Conservation (phyloP, 495 filamentous ascomycete species). For the Daldinia caldariorum region DNA sequence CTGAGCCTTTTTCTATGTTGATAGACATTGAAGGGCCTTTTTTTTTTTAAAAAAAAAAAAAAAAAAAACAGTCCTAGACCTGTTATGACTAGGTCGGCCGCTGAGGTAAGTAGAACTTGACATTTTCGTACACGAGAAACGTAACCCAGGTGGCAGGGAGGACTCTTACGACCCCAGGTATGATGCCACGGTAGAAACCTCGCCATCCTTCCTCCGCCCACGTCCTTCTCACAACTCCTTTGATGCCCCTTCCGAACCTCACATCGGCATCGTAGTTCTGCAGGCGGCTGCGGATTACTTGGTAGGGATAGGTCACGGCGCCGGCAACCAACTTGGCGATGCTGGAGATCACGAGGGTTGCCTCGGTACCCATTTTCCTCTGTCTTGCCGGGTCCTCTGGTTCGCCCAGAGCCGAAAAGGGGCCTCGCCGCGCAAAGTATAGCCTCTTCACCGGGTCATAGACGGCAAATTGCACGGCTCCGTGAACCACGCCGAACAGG, state of each 20-base stretch:
- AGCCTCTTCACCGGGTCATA: slow-evolving; percentile 85
- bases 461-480: slow-evolving; percentile 93
- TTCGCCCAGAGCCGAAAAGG: slow-evolving; percentile 15
- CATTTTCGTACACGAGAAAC: slow-evolving; percentile 98
- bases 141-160: slow-evolving; percentile 96
- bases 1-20: not conserved
- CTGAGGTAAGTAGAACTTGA: slow-evolving; percentile 70
- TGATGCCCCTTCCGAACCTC: slow-evolving; percentile 71
- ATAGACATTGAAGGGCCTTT: not conserved
- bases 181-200: slow-evolving; percentile 93
- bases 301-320: slow-evolving; percentile 89
- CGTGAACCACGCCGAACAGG: slow-evolving; percentile 91
- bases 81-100: slow-evolving; percentile 37
- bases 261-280: slow-evolving; percentile 84
- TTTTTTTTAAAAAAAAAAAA: too few relatives aligned
- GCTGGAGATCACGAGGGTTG: slow-evolving; percentile 79
- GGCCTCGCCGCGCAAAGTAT: slow-evolving; percentile 54
- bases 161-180: slow-evolving; percentile 87
- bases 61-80: not conserved
- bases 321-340: slow-evolving; percentile 89
- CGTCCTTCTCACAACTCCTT: slow-evolving; percentile 76
- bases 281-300: slow-evolving; percentile 85
- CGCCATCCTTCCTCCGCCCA: slow-evolving; percentile 79
- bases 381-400: slow-evolving; percentile 30
- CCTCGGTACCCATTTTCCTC: slow-evolving; percentile 74